These are phyloP conservation scores for Secale cereale DNA, from an alignment of 176 grass and related monocot genomes.

Conservation along the genomic window DNA sequence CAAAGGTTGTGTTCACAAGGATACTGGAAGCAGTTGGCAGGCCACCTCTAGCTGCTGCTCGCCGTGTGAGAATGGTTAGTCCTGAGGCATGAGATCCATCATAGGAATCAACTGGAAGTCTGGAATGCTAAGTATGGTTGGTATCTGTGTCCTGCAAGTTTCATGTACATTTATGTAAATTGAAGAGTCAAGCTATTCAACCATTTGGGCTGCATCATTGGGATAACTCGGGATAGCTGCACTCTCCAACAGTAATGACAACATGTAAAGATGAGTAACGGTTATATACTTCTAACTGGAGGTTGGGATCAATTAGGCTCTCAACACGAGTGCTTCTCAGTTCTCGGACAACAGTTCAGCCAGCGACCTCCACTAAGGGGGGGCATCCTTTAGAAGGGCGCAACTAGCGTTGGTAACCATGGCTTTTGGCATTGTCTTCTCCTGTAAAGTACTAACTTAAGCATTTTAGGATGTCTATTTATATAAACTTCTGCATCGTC, in stretches of 20 bases:
- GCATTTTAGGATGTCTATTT: slow-evolving; percentile 51
- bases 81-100: slow-evolving; percentile 46
- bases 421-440: slow-evolving; percentile 37
- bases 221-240: slow-evolving; percentile 36
- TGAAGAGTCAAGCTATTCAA: slow-evolving; percentile 49
- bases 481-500: slow-evolving; percentile 33
- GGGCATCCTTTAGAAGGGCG: slow-evolving; percentile 21
- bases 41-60: slow-evolving; percentile 39
- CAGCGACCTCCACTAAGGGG: slow-evolving; percentile 5
- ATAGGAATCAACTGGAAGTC: slow-evolving; percentile 29
- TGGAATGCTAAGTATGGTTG: slow-evolving; percentile 13
- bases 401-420: slow-evolving; percentile 33
- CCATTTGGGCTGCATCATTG: slow-evolving; percentile 42
- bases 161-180: slow-evolving; percentile 47
- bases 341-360: slow-evolving; percentile 22
- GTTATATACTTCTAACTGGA: slow-evolving; percentile 45
- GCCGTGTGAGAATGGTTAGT: slow-evolving; percentile 59
- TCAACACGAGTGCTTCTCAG: slow-evolving; percentile 26
- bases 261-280: slow-evolving; percentile 39
- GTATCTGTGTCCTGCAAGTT: slow-evolving; percentile 24
- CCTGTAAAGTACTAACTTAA: slow-evolving; percentile 74
- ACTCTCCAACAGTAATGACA: slow-evolving; percentile 27
- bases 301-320: slow-evolving; percentile 17
- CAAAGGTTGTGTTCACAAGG: slow-evolving; percentile 92
- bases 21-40: slow-evolving; percentile 93